phyloP scores from a whole-genome alignment of 2,329 filamentous ascomycete genomes.

The Cladosporium velox region DNA sequence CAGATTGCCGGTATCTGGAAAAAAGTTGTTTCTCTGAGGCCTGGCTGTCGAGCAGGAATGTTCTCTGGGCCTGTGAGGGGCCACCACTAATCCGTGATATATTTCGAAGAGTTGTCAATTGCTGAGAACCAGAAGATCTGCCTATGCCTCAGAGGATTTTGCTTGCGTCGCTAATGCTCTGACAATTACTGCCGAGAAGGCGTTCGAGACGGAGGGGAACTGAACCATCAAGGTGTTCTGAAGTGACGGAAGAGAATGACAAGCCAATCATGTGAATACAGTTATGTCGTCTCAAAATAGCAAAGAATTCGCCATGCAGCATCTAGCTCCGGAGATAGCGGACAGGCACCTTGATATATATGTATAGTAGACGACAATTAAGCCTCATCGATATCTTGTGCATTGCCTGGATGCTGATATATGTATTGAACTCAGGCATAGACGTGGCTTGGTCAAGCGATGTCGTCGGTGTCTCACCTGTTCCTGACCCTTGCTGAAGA shows the following conservation, averaged over 20 bases:
- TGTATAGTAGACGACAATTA: not conserved
- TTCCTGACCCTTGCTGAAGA: slow-evolving; percentile 5
- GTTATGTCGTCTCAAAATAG: slow-evolving; percentile 9
- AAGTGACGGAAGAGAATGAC: slow-evolving; percentile 16
- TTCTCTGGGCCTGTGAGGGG: not conserved
- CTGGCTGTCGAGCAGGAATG: not conserved
- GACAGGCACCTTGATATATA: not conserved
- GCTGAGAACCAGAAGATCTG: not conserved
- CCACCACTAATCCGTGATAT: not conserved
- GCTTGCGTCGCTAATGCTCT: slow-evolving; percentile 1
- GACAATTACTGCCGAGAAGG: not conserved
- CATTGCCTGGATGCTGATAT: not conserved
- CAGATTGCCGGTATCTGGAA: not conserved
- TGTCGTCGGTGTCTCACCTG: not conserved
- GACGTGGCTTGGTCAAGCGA: not conserved
- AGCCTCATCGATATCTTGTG: not conserved
- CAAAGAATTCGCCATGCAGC: not conserved
- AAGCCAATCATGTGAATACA: slow-evolving; percentile 13
- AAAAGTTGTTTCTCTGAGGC: slow-evolving; percentile 2
- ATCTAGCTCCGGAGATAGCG: not conserved
- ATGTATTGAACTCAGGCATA: not conserved
- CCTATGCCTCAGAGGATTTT: slow-evolving; percentile 8
- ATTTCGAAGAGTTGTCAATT: not conserved
- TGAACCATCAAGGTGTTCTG: slow-evolving; percentile 14
- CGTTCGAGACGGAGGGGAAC: slow-evolving; percentile 4